These are phyloP conservation scores for Neurospora sp. DNA, from an alignment of 2,329 filamentous ascomycete genomes.

Conservation along the genomic window DNA sequence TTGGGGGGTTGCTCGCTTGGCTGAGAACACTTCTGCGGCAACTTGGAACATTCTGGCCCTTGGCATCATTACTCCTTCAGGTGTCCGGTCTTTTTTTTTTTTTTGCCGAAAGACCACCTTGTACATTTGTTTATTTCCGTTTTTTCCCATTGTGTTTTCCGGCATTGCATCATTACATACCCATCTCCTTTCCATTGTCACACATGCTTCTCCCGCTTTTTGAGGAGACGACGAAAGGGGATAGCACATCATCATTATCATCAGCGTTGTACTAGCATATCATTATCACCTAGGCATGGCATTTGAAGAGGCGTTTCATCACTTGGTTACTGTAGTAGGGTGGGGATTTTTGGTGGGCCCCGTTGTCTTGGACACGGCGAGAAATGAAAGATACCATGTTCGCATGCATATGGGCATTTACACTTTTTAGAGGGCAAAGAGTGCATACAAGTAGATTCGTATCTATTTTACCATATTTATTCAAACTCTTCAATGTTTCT, in stretches of 20 bases:
- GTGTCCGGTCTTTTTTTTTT: background rate
- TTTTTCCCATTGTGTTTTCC: constrained; percentile 5
- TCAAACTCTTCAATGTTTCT: background rate
- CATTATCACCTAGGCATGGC: background rate
- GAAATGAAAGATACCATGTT: background rate
- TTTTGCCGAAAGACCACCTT: background rate
- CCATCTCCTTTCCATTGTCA: background rate
- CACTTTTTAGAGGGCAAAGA: background rate
- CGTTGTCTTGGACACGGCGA: background rate
- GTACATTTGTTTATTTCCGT: background rate
- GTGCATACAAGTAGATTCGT: background rate
- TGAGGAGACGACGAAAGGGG: background rate
- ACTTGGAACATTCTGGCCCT: background rate
- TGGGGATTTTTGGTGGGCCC: background rate
- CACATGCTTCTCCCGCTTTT: background rate
- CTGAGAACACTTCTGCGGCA: background rate
- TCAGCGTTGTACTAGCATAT: background rate
- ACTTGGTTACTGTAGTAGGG: background rate
- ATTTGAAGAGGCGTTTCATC: background rate
- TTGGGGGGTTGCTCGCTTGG: background rate
- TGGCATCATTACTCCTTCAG: background rate
- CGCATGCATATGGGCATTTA: background rate
- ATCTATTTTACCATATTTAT: background rate
- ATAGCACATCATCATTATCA: background rate
- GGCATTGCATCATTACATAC: constrained; percentile 4